Conservation (phyloP, 495 filamentous ascomycete genomes). For the Talaromyces adpressus region DNA sequence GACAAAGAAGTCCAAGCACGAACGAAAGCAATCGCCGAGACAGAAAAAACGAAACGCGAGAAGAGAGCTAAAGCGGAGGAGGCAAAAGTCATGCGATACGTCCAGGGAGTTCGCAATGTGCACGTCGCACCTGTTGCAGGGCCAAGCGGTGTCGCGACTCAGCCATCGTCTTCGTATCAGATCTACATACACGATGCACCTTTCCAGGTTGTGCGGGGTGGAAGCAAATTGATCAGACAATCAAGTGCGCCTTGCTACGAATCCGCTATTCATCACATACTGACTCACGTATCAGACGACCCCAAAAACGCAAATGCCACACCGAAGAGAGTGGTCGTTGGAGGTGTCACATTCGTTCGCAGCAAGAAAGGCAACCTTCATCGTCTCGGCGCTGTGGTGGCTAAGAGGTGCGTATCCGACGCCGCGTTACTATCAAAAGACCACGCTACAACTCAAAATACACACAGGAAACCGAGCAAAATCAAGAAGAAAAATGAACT, state of each 20-base stretch:
- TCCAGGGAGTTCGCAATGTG: slow-evolving; percentile 24
- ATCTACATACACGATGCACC: slow-evolving; percentile 67
- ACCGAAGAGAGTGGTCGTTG: slow-evolving; percentile 70
- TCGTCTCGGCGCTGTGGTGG: slow-evolving; percentile 45
- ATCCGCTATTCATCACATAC: background rate
- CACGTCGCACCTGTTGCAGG: slow-evolving; percentile 27
- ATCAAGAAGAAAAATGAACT: slow-evolving; percentile 67
- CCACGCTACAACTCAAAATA: slow-evolving; percentile 16
- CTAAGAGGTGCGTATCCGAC: slow-evolving; percentile 26
- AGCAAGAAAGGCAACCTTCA: slow-evolving; percentile 91
- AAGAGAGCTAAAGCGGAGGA: slow-evolving; percentile 59
- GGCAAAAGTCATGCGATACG: slow-evolving; percentile 41
- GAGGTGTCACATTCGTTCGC: slow-evolving; percentile 78
- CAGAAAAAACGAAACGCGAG: slow-evolving; percentile 51
- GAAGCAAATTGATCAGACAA: slow-evolving; percentile 76
- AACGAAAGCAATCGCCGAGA: slow-evolving; percentile 67
- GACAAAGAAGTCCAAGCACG: slow-evolving; percentile 67
- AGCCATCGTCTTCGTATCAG: slow-evolving; percentile 47
- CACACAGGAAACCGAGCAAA: slow-evolving; percentile 34
- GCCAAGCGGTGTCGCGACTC: slow-evolving; percentile 25
- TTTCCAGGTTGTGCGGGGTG: slow-evolving; percentile 68
- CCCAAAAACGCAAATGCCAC: slow-evolving; percentile 59
- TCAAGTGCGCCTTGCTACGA: slow-evolving; percentile 48
- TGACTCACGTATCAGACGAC: slow-evolving; percentile 53
- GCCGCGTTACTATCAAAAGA: background rate